Conservation (phyloP, 2,329 filamentous ascomycete species). For the Pseudogymnoascus sp. region DNA sequence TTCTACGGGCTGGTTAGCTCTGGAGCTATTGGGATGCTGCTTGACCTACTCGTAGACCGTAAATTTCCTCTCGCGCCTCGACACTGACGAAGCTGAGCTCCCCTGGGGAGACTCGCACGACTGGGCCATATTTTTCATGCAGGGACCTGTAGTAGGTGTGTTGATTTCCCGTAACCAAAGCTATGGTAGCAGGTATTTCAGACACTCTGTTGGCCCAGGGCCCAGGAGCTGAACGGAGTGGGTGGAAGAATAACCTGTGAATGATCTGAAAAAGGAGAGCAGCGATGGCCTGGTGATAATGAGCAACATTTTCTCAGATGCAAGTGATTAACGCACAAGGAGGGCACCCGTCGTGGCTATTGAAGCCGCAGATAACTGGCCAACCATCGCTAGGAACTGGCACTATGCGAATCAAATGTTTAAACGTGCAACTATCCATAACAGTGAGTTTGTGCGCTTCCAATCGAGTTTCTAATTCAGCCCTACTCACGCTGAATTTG, state of each 20-base stretch:
- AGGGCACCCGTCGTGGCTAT: not conserved
- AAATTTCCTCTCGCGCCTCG: constrained; percentile 26
- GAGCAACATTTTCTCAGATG: not conserved
- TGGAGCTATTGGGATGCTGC: not conserved
- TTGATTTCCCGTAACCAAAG: not conserved
- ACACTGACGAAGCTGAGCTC: constrained; percentile 28
- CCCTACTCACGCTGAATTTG: not conserved
- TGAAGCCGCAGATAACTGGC: not conserved
- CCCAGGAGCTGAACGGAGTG: not conserved
- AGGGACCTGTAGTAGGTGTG: constrained; percentile 6
- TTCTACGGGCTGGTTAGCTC: not conserved
- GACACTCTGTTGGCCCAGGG: not conserved
- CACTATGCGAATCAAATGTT: not conserved
- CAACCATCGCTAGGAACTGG: not conserved
- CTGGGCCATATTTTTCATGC: constrained; percentile 26
- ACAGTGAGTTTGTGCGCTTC: not conserved
- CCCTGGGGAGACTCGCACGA: constrained; percentile 28
- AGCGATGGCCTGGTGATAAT: not conserved
- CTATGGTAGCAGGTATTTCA: not conserved
- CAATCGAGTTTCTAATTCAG: not conserved
- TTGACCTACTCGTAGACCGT: constrained; percentile 10
- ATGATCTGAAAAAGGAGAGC: not conserved
- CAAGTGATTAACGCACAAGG: not conserved
- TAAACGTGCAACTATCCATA: not conserved
- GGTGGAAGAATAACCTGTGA: not conserved